Evolutionary conservation across 2,329 filamentous ascomycete genomes (phyloP).

Genomic region (Pyrenophora graminea): DNA sequence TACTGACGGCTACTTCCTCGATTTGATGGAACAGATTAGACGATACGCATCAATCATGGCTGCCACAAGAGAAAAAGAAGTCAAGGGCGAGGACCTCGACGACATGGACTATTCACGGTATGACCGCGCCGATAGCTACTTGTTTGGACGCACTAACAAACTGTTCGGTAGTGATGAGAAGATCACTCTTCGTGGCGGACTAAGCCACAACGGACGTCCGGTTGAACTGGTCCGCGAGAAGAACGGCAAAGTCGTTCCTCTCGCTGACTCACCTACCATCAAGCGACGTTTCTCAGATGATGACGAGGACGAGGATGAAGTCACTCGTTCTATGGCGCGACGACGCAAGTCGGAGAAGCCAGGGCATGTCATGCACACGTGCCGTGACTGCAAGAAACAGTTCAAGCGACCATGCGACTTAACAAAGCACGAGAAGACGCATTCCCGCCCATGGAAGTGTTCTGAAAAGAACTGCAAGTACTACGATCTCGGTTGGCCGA

Average conservation of each 20-base stretch:
- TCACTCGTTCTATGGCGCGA: slow-evolving; percentile 90
- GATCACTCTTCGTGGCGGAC: slow-evolving; percentile 78
- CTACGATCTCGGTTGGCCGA: slow-evolving; percentile 87
- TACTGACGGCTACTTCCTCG: slow-evolving; percentile 94
- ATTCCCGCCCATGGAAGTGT: slow-evolving; percentile 96
- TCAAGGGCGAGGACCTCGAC: slow-evolving; percentile 58
- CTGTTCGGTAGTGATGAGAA: slow-evolving; percentile 62
- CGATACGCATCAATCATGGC: slow-evolving; percentile 86
- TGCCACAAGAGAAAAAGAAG: slow-evolving; percentile 70
- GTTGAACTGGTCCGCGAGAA: slow-evolving; percentile 82
- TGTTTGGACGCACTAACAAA: slow-evolving; percentile 31
- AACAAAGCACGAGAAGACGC: slow-evolving; percentile 98
- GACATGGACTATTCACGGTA: slow-evolving; percentile 57
- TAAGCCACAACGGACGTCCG: slow-evolving; percentile 79
- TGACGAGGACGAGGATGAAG: slow-evolving; percentile 77
- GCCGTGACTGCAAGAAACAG: slow-evolving; percentile 79
- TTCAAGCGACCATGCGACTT: slow-evolving; percentile 97
- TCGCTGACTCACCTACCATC: slow-evolving; percentile 64
- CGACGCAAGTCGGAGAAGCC: slow-evolving; percentile 90
- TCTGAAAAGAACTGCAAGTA: slow-evolving; percentile 83
- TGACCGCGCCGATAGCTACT: slow-evolving; percentile 29
- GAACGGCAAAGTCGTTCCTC: slow-evolving; percentile 77
- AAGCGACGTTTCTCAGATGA: slow-evolving; percentile 63
- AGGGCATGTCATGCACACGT: slow-evolving; percentile 81
- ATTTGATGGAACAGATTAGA: slow-evolving; percentile 90